A percentile compares a stretch with the other conserved stretches of the same genome.
Conservation (phyloP, 2,329 filamentous ascomycete genomes). For the Alternaria infectoria region DNA sequence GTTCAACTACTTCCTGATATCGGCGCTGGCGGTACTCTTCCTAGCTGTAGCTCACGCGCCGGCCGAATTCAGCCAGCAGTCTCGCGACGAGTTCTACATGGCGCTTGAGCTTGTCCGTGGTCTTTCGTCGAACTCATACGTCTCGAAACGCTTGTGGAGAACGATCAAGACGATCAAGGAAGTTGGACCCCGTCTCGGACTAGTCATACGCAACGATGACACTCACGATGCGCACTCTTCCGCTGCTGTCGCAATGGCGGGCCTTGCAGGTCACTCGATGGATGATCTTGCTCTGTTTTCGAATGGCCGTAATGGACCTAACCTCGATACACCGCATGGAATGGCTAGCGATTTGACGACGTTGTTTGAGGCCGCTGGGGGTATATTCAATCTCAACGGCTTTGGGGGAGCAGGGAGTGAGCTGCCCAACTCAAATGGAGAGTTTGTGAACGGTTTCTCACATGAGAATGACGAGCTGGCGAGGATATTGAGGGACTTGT, state of each 20-base stretch:
- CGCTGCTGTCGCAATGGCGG: conserved; percentile 70
- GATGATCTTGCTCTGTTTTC: conserved; percentile 62
- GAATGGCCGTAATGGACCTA: conserved; percentile 42
- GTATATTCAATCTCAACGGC: conserved; percentile 42
- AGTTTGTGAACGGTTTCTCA: conserved; percentile 55
- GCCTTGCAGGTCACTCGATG: conserved; percentile 66
- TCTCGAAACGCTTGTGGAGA: conserved; percentile 75
- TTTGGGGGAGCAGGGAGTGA: conserved; percentile 41
- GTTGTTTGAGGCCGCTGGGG: conserved; percentile 68
- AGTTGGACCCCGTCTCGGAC: conserved; percentile 72
- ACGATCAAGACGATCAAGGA: conserved; percentile 74
- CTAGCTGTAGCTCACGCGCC: conserved; percentile 78
- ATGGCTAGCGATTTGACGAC: conserved; percentile 69
- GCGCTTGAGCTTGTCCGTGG: conserved; percentile 76
- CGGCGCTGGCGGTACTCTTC: conserved; percentile 76
- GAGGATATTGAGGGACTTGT: conserved; percentile 65
- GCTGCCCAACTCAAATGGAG: conserved; percentile 48
- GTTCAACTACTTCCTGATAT: conserved; percentile 81
- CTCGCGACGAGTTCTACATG: conserved; percentile 79
- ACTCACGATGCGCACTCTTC: conserved; percentile 64
- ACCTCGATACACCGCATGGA: conserved; percentile 61
- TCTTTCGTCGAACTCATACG: conserved; percentile 72
- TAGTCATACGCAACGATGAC: conserved; percentile 55
- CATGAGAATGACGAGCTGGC: conserved; percentile 67
- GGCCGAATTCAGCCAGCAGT: conserved; percentile 70